Base-by-base conservation (phyloP, 169 alveolate species). In the Cyclospora cayetanensis region DNA sequence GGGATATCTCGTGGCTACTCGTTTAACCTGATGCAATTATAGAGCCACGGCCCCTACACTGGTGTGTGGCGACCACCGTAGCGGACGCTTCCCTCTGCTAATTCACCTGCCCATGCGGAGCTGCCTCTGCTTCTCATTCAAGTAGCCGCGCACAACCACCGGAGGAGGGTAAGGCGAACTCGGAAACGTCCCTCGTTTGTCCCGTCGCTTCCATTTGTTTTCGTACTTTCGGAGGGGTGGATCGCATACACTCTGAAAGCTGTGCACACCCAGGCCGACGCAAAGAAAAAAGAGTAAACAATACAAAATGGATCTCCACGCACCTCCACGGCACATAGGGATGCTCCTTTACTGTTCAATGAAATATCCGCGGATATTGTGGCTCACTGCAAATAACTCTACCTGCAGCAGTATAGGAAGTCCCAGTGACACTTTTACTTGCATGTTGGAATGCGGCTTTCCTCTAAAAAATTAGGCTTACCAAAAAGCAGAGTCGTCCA, bases 161-260 rank as follows among this genome's bases (percentile, higher is more conserved):
- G 93, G 93, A 11, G 93, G 89, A 37, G 93, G 93, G 18, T 89
- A 89, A 4, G 93, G 93, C 39, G 89, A 82, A 52, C 87, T 52
- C n/a, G 98, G 96, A 46, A 94, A 95, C 91, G 95, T 97, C 3
- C 98, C 98, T 22, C 98, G 91, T 42, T 96, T 93, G 92, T 96
- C 98, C 76, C 95, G 76, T 5, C 97, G 97, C 93, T 95, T 95
- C 98, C 98, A 96, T 82, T 96, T 96, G 95, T 96, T 96, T 52
- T 95, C 97, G 80, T 96, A 96, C 39, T 95, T 93, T 11, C 97
- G 90, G 31, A 95, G 77, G 55, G 98, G 98, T 0, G 98, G 98
- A 52, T 96, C 98, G 77, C 98, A 96, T 42, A 96, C 94, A 84
- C 95, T 97, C 92, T 80, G 77, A 65, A 85, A 89, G 82, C 93